Base-by-base conservation (phyloP, 345 rosid species). In the Cochlearia excelsa region DNA sequence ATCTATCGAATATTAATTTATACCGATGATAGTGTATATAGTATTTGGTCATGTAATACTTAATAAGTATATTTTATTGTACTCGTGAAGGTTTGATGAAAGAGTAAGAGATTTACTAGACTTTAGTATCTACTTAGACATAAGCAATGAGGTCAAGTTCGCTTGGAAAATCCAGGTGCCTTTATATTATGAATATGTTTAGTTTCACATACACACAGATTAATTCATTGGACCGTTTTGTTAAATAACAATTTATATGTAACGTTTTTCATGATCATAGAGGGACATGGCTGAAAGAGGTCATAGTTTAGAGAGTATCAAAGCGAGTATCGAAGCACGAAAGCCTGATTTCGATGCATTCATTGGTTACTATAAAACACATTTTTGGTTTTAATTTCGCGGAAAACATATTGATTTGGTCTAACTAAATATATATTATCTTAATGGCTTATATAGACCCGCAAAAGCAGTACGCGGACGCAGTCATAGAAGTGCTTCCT, bases 271-370 rank as follows among this genome's bases (percentile, higher is more conserved):
- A 49, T 63, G 65, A 57, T 51, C 71, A 77, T 65, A 92, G 98
- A 88, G 98, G 52, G 99, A 93, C 75, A 93, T 86, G 99, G 97
- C 95, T 5, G 99, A 93, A 77, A 71, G 99, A 80, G 97, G 99
- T 7, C 99, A 93, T 81, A 93, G 99, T 56, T 87, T 93, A 6
- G 99, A 93, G 73, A 93, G 99, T 77, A 88, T 93, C 75, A 93
- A 83, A 73, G 95, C 99, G 1, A 93, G 99, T 72, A 93, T 93
- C 33, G 91, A 93, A 77, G 97, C 99, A 2, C 71, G 99, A 51
- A 92, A 88, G 64, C 97, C 99, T 1, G 99, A 92, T 47, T 92
- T 88, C 34, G 97, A 88, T 61, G 98, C 98, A 27, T 88, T 75
- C 75, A 92, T 92, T 2, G 98, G 98, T 16, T 92, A 85, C 37